A percentile compares a stretch with the other conserved stretches of the same genome.
These are phyloP conservation scores for Claviceps citrina DNA, from an alignment of 2,329 filamentous ascomycete genomes.

Conservation along the genomic window DNA sequence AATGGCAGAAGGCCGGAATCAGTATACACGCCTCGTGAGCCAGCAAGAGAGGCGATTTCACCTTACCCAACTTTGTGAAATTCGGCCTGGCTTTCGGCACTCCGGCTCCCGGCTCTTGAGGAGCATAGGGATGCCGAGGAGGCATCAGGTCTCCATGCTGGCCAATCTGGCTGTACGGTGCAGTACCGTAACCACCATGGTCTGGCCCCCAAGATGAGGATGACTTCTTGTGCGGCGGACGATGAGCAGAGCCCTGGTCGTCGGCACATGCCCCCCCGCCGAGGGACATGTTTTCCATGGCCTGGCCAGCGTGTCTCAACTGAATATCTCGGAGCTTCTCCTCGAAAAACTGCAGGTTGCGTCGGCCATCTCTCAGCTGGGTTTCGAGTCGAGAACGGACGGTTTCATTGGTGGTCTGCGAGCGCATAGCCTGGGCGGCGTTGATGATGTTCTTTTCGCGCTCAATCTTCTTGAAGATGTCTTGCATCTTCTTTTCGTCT, in stretches of 20 bases:
- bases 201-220: constrained; percentile 31
- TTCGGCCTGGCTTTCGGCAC: constrained; percentile 68
- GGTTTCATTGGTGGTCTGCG: constrained; percentile 83
- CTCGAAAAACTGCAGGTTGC: constrained; percentile 93
- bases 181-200: constrained; percentile 43
- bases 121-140: constrained; percentile 61
- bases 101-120: constrained; percentile 46
- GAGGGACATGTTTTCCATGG: constrained; percentile 52
- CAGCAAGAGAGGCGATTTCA: constrained; percentile 4
- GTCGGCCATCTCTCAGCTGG: constrained; percentile 82
- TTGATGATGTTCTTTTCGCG: constrained; percentile 90
- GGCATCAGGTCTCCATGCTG: constrained; percentile 64
- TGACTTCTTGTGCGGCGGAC: constrained; percentile 59
- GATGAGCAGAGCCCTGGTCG: constrained; percentile 26
- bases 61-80: constrained; percentile 87
- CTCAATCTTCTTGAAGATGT: constrained; percentile 94
- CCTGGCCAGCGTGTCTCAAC: constrained; percentile 57
- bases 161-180: constrained; percentile 40
- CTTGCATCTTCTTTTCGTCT: constrained; percentile 50
- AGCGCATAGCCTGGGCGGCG: constrained; percentile 86
- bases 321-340: constrained; percentile 80
- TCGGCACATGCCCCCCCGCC: constrained; percentile 30
- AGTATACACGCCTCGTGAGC: not conserved
- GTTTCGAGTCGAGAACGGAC: constrained; percentile 83
- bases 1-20: not conserved